Conservation (phyloP, 352 stramenopile species). For the Globisporangium parvum region DNA sequence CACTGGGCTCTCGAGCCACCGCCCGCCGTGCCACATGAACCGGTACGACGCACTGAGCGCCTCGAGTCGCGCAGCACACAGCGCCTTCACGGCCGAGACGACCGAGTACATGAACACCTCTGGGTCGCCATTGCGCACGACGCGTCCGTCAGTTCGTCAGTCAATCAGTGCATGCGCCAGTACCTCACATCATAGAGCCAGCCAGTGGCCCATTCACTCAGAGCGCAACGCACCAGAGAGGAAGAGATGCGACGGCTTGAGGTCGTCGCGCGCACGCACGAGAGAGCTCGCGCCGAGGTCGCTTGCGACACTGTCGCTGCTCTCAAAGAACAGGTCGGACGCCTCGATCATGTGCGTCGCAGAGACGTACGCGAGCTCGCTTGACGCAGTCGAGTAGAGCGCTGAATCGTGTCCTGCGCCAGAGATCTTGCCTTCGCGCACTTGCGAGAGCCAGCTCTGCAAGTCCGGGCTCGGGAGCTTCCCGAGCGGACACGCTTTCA, state of each 20-base stretch:
- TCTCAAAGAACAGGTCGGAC: slow-evolving; percentile 24
- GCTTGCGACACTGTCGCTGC: not conserved
- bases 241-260: slow-evolving; percentile 34
- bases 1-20: slow-evolving; percentile 51
- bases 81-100: slow-evolving; percentile 45
- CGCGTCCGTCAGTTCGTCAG: not conserved
- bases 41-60: slow-evolving; percentile 45
- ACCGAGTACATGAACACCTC: slow-evolving; percentile 60
- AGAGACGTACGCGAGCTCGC: slow-evolving; percentile 7
- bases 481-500: slow-evolving; percentile 50
- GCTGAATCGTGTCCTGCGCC: slow-evolving; percentile 55
- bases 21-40: slow-evolving; percentile 46
- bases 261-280: slow-evolving; percentile 28
- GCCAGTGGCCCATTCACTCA: too few species aligned
- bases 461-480: slow-evolving; percentile 44
- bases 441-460: slow-evolving; percentile 70
- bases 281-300: slow-evolving; percentile 23
- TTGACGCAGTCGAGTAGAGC: slow-evolving; percentile 15
- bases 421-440: slow-evolving; percentile 75
- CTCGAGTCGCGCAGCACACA: slow-evolving; percentile 45
- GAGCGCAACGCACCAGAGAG: slow-evolving; percentile 16
- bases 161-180: not conserved
- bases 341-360: slow-evolving; percentile 5
- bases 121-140: slow-evolving; percentile 4
- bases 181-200: not conserved